phyloP scores from a whole-genome alignment of 2,329 filamentous ascomycete genomes.

The Endoconidiophora laricicola region DNA sequence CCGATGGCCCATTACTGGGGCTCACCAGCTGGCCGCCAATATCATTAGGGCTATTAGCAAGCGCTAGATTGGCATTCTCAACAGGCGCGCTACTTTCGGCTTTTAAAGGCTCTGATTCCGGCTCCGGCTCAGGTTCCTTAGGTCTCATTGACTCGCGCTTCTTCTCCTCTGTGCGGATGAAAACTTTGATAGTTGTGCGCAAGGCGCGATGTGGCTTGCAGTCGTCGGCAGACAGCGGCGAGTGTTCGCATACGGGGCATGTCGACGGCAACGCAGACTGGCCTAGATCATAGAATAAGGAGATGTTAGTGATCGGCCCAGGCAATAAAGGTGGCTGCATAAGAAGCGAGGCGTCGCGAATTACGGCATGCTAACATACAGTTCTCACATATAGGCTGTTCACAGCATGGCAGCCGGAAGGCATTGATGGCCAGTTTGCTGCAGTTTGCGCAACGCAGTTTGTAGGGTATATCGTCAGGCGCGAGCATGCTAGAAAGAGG shows the following conservation, averaged over 20 bases:
- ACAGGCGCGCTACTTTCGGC: constrained; percentile 3
- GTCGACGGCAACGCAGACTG: constrained; percentile 59
- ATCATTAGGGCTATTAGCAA: constrained; percentile 19
- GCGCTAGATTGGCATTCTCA: constrained; percentile 18
- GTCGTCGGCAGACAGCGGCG: constrained; percentile 67
- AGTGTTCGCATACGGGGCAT: constrained; percentile 88
- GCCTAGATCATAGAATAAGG: constrained; percentile 30
- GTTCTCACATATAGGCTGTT: constrained; percentile 79
- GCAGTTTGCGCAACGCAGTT: constrained; percentile 86
- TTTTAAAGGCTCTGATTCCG: constrained; percentile 14
- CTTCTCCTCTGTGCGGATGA: constrained; percentile 79
- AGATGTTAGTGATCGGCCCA: background rate
- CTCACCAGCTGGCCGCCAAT: constrained; percentile 18
- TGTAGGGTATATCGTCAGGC: constrained; percentile 81
- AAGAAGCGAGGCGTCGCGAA: constrained; percentile 4
- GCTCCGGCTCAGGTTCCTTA: constrained; percentile 23
- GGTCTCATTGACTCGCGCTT: constrained; percentile 54
- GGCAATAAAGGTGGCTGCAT: background rate
- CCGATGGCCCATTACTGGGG: constrained; percentile 10
- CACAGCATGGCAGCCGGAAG: constrained; percentile 83
- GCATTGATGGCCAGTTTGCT: constrained; percentile 82
- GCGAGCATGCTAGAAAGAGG: constrained; percentile 45
- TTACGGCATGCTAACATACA: constrained; percentile 40
- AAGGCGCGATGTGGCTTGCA: constrained; percentile 81
- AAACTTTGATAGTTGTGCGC: constrained; percentile 84